phyloP scores from a whole-genome alignment of 2,329 filamentous ascomycete species.

The Samsoniella hepiali region DNA sequence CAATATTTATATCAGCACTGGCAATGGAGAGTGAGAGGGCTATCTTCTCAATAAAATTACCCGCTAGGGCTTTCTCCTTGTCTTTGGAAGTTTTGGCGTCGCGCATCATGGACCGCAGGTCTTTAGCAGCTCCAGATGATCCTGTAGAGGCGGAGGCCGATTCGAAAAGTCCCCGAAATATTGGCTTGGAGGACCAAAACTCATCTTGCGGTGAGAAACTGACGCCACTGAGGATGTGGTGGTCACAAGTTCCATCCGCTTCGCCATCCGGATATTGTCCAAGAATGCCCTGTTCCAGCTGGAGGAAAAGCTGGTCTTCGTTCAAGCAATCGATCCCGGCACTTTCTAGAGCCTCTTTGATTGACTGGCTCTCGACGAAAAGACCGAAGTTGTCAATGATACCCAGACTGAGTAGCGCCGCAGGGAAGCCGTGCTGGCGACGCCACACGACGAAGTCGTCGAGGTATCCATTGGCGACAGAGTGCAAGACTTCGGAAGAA shows the following conservation, averaged over 20 bases:
- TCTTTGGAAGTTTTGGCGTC: not conserved
- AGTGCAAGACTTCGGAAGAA: not conserved
- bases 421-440: not conserved
- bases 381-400: not conserved
- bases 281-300: constrained; percentile 5
- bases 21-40: not conserved
- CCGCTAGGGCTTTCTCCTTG: not conserved
- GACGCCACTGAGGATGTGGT: constrained; percentile 1
- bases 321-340: not conserved
- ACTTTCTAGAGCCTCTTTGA: not conserved
- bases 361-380: not conserved
- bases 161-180: not conserved
- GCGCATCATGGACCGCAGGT: not conserved
- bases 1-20: not conserved
- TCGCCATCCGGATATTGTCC: constrained; percentile 7
- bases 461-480: not conserved
- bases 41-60: constrained; percentile 2
- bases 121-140: not conserved
- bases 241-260: not conserved
- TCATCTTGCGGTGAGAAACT: not conserved
- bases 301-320: constrained; percentile 2
- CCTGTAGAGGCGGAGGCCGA: not conserved
- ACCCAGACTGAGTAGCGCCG: not conserved
- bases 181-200: constrained; percentile 2
- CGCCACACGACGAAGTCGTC: constrained; percentile 3